Conservation (phyloP, 495 filamentous ascomycete genomes). For the Daldinia loculata region DNA sequence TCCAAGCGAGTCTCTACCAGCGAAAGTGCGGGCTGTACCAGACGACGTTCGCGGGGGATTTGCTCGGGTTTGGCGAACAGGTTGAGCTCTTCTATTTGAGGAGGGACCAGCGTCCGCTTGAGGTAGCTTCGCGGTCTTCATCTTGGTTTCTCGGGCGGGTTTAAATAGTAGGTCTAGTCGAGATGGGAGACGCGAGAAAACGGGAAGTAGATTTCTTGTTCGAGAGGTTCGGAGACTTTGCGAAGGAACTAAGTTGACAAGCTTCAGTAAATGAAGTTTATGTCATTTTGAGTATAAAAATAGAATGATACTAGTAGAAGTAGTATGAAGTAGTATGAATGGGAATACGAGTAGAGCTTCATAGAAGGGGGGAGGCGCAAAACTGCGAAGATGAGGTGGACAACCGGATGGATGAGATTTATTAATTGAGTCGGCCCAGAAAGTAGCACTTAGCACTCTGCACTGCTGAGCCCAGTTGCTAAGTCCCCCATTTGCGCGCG, state of each 20-base stretch:
- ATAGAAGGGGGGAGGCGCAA: slow-evolving; percentile 42
- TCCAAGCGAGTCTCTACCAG: slow-evolving; percentile 52
- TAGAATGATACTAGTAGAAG: slow-evolving; percentile 24
- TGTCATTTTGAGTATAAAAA: slow-evolving; percentile 43
- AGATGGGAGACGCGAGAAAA: slow-evolving; percentile 10
- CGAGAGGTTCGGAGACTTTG: slow-evolving; percentile 23
- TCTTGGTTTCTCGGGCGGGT: slow-evolving; percentile 39
- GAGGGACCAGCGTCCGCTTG: slow-evolving; percentile 51
- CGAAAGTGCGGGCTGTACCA: slow-evolving; percentile 51
- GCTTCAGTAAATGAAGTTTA: slow-evolving; percentile 44
- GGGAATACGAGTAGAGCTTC: slow-evolving; percentile 27
- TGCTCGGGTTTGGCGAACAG: slow-evolving; percentile 66
- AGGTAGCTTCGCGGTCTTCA: slow-evolving; percentile 62
- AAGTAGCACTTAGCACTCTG: background rate
- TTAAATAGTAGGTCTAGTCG: slow-evolving; percentile 10
- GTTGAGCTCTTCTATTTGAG: slow-evolving; percentile 65
- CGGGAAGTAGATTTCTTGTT: slow-evolving; percentile 19
- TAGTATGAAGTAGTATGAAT: background rate
- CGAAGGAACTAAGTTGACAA: slow-evolving; percentile 31
- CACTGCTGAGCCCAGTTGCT: background rate
- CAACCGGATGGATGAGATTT: slow-evolving; percentile 35
- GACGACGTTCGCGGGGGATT: slow-evolving; percentile 61
- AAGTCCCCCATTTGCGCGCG: slow-evolving; percentile 41
- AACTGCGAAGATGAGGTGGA: slow-evolving; percentile 23
- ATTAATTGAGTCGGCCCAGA: slow-evolving; percentile 24